phyloP scores from a whole-genome alignment of 2,329 filamentous ascomycete genomes.

The Talaromyces funiculosus region DNA sequence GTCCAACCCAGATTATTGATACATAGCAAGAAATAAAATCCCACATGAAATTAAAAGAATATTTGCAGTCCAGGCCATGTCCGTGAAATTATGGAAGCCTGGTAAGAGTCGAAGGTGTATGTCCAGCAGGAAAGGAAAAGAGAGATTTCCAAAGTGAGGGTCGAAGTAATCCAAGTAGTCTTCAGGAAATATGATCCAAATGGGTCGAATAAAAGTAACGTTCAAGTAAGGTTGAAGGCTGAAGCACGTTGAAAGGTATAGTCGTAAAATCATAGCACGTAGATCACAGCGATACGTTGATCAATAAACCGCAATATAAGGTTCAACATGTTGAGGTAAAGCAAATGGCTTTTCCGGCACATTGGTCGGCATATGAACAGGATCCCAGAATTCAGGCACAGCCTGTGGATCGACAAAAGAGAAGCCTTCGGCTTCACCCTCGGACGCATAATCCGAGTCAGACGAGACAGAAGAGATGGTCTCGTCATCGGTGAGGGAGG shows the following conservation, averaged over 20 bases:
- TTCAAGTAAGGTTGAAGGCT: not conserved
- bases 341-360: slow-evolving; percentile 27
- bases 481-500: slow-evolving; percentile 36
- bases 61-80: slow-evolving; percentile 12
- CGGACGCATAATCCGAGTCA: slow-evolving; percentile 28
- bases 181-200: not conserved
- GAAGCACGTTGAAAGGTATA: not conserved
- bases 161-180: not conserved
- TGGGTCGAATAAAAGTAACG: not conserved
- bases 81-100: slow-evolving; percentile 10
- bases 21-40: slow-evolving; percentile 6
- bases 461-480: slow-evolving; percentile 26
- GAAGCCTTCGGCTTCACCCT: slow-evolving; percentile 25
- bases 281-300: not conserved
- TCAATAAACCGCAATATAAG: slow-evolving; percentile 27
- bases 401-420: slow-evolving; percentile 24
- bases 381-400: slow-evolving; percentile 22
- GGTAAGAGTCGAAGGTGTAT: slow-evolving; percentile 5
- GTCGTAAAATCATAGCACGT: slow-evolving; percentile 14
- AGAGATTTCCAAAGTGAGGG: not conserved
- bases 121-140: not conserved
- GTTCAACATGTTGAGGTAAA: slow-evolving; percentile 21
- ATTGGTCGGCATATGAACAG: slow-evolving; percentile 22
- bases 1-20: slow-evolving; percentile 11
- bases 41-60: slow-evolving; percentile 5